These are phyloP conservation scores for Kalaharituber pfeilii DNA, from an alignment of 2,329 filamentous ascomycete species.

Conservation along the genomic window DNA sequence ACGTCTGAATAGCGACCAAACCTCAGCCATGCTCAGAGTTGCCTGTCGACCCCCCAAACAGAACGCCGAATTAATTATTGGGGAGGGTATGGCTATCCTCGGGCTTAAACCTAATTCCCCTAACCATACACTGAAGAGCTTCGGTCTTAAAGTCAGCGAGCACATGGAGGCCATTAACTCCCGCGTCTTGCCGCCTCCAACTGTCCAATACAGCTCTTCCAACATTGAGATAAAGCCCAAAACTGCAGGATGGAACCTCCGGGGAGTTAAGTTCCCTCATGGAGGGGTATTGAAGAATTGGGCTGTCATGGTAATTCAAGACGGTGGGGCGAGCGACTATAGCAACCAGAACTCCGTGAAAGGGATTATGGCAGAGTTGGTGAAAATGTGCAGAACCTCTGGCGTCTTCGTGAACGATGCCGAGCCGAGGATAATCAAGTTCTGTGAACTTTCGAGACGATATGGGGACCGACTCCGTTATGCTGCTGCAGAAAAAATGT, in stretches of 20 bases:
- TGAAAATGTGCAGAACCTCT: not conserved
- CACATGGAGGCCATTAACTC: constrained; percentile 52
- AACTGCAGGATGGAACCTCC: constrained; percentile 55
- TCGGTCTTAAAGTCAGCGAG: constrained; percentile 44
- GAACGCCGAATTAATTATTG: constrained; percentile 50
- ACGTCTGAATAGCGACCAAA: constrained; percentile 44
- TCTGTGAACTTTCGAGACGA: constrained; percentile 6
- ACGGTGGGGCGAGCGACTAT: constrained; percentile 4
- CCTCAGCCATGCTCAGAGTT: constrained; percentile 50
- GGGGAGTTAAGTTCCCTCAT: constrained; percentile 36
- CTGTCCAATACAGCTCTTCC: constrained; percentile 38
- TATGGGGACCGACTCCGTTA: constrained; percentile 11
- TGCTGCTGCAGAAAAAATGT: not conserved
- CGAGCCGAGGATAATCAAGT: not conserved
- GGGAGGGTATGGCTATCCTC: constrained; percentile 39
- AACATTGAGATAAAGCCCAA: constrained; percentile 25
- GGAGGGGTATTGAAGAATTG: constrained; percentile 35
- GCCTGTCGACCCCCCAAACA: constrained; percentile 47
- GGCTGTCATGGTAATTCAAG: constrained; percentile 33
- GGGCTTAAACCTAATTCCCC: constrained; percentile 35
- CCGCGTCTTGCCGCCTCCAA: constrained; percentile 46
- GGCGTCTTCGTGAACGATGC: constrained; percentile 4
- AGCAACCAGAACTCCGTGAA: not conserved
- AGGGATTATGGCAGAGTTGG: constrained; percentile 3
- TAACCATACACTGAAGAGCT: constrained; percentile 31